These are phyloP conservation scores for Calonectria leucothoes DNA, from an alignment of 2,329 filamentous ascomycete genomes.

Conservation along the genomic window DNA sequence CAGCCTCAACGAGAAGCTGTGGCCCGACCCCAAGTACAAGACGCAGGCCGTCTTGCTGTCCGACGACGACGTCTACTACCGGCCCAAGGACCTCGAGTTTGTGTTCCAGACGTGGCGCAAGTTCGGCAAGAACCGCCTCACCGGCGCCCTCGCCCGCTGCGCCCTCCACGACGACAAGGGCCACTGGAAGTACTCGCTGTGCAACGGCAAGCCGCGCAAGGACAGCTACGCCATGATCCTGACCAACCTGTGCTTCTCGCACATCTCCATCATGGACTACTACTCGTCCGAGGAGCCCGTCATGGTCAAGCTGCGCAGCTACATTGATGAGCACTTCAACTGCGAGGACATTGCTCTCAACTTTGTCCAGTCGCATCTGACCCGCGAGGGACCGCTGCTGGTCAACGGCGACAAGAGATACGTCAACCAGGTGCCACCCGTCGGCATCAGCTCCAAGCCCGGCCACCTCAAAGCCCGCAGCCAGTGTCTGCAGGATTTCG, in stretches of 20 bases:
- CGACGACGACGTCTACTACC: constrained; percentile 55
- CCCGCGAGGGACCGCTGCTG: constrained; percentile 48
- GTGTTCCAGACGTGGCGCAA: constrained; percentile 55
- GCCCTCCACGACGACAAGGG: constrained; percentile 38
- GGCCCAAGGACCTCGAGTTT: constrained; percentile 53
- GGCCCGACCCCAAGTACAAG: constrained; percentile 49
- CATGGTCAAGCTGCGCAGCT: constrained; percentile 46
- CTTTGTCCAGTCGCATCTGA: constrained; percentile 49
- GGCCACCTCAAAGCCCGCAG: constrained; percentile 48
- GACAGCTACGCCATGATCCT: constrained; percentile 51
- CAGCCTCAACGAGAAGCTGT: constrained; percentile 53
- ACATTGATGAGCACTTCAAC: constrained; percentile 53
- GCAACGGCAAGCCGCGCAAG: constrained; percentile 37
- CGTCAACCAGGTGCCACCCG: constrained; percentile 44
- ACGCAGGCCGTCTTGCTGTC: constrained; percentile 53
- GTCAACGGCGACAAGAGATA: constrained; percentile 47
- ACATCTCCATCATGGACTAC: constrained; percentile 53
- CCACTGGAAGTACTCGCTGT: constrained; percentile 47
- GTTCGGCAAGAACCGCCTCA: constrained; percentile 49
- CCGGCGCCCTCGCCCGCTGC: constrained; percentile 52
- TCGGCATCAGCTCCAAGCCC: constrained; percentile 47
- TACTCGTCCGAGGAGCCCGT: constrained; percentile 49
- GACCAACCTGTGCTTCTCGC: constrained; percentile 51
- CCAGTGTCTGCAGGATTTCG: constrained; percentile 50
- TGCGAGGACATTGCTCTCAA: constrained; percentile 57